These are phyloP conservation scores for Lachnellula occidentalis DNA, from an alignment of 2,329 filamentous ascomycete genomes.

Conservation along the genomic window DNA sequence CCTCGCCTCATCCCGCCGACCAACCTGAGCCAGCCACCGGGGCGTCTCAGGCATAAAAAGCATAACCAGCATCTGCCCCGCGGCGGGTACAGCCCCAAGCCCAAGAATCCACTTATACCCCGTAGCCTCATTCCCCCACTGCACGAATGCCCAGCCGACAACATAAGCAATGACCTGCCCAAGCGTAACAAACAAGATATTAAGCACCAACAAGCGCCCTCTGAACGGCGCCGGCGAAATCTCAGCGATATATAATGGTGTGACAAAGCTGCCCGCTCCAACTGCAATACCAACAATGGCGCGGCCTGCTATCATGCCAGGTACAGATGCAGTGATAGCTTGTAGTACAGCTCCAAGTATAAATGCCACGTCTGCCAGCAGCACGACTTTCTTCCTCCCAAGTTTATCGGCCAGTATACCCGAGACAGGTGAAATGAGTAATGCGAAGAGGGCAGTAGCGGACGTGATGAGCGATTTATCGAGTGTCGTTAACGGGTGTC, in stretches of 20 bases:
- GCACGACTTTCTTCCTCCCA: conserved; percentile 58
- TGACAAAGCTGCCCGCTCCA: conserved; percentile 73
- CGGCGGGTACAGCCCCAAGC: conserved; percentile 70
- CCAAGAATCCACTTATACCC: conserved; percentile 94
- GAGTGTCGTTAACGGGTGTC: conserved; percentile 51
- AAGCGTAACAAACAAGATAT: conserved; percentile 76
- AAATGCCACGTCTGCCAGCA: conserved; percentile 63
- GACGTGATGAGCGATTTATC: conserved; percentile 68
- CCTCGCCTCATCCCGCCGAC: conserved; percentile 55
- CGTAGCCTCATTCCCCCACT: conserved; percentile 42
- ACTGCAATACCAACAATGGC: conserved; percentile 67
- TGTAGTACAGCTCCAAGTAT: conserved; percentile 62
- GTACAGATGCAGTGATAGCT: conserved; percentile 51
- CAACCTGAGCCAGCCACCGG: conserved; percentile 73
- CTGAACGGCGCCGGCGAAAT: conserved; percentile 70
- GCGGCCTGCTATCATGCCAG: conserved; percentile 61
- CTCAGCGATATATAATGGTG: conserved; percentile 85
- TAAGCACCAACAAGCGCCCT: conserved; percentile 75
- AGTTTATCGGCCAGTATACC: conserved; percentile 57
- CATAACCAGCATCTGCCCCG: conserved; percentile 64
- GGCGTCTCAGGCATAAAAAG: conserved; percentile 80
- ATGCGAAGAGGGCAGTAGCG: conserved; percentile 61
- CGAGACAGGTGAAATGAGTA: conserved; percentile 57
- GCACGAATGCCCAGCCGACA: conserved; percentile 69
- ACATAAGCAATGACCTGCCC: conserved; percentile 88